phyloP scores from a whole-genome alignment of 768 basidiomycete species.

The Tricholoma furcatifolium region DNA sequence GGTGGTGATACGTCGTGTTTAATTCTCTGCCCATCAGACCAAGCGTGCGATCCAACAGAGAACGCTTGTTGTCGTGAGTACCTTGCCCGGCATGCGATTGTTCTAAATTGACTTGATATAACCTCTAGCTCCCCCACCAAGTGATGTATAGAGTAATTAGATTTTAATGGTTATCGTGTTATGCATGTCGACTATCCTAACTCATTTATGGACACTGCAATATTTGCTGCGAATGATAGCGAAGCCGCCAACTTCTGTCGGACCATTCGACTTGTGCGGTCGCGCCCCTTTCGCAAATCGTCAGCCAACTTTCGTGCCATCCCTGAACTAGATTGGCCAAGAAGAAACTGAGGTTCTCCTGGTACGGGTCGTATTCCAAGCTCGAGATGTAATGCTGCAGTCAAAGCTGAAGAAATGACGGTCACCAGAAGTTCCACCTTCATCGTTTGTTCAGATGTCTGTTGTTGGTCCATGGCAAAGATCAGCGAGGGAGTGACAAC shows the following conservation, averaged over 20 bases:
- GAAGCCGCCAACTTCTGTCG: slow-evolving; percentile 61
- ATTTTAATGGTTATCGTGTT: slow-evolving; percentile 8
- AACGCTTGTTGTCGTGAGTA: slow-evolving; percentile 81
- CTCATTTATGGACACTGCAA: slow-evolving; percentile 61
- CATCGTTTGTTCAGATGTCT: slow-evolving; percentile 51
- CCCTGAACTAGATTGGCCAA: slow-evolving; percentile 62
- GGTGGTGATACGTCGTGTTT: slow-evolving; percentile 60
- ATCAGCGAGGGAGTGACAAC: slow-evolving; percentile 64
- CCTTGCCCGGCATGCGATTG: slow-evolving; percentile 1
- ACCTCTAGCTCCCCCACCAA: slow-evolving; percentile 43
- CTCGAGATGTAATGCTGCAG: slow-evolving; percentile 68
- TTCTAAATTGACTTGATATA: not conserved
- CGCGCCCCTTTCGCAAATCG: slow-evolving; percentile 55
- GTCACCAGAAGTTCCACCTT: slow-evolving; percentile 64
- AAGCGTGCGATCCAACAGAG: slow-evolving; percentile 63
- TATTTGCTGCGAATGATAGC: slow-evolving; percentile 68
- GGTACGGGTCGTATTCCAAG: slow-evolving; percentile 58
- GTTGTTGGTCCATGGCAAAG: slow-evolving; percentile 50
- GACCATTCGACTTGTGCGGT: slow-evolving; percentile 50
- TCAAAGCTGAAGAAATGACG: slow-evolving; percentile 63
- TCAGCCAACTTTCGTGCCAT: slow-evolving; percentile 66
- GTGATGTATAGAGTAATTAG: slow-evolving; percentile 32
- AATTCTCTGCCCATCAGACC: slow-evolving; percentile 69
- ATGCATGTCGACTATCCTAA: slow-evolving; percentile 23
- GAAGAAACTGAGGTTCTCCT: slow-evolving; percentile 44